phyloP scores from a whole-genome alignment of 1,284 basidiomycete genomes.

The Moniliophthora roreri region DNA sequence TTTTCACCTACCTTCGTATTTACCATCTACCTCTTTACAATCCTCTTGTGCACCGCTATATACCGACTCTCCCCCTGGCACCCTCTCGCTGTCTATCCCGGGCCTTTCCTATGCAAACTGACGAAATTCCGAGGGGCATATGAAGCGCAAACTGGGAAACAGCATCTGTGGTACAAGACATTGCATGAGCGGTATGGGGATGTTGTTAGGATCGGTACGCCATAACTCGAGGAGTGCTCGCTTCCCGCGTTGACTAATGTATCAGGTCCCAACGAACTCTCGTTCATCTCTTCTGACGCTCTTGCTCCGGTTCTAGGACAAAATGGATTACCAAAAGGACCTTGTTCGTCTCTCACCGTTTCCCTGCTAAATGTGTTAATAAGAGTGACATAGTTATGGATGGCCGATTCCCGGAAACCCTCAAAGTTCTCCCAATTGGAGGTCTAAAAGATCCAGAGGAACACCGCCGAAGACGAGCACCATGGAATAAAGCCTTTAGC shows the following conservation, averaged over 20 bases:
- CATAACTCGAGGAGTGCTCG: no score
- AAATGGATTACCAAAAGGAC: constrained; percentile 32
- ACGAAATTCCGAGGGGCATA: no score
- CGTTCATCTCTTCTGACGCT: constrained; percentile 28
- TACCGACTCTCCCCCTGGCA: no score
- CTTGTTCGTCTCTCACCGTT: constrained; percentile 19
- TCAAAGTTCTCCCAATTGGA: constrained; percentile 25
- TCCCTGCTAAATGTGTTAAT: neutral
- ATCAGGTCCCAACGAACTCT: constrained; percentile 35
- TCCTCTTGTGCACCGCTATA: constrained; percentile 14
- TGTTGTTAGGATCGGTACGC: no score
- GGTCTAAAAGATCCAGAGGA: constrained; percentile 28
- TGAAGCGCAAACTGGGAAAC: no score
- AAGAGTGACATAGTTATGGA: constrained; percentile 20
- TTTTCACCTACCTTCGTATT: no score
- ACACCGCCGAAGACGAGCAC: constrained; percentile 36
- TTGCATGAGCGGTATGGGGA: no score
- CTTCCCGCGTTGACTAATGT: neutral
- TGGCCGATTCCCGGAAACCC: constrained; percentile 18
- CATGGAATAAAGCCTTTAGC: constrained; percentile 43
- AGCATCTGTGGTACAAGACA: no score
- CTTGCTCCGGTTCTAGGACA: constrained; percentile 28
- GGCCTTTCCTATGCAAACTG: no score
- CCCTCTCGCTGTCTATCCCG: no score
- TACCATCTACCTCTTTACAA: neutral